Base-by-base conservation (phyloP, 108 stramenopile species). In the Cyclotella distinguenda region DNA sequence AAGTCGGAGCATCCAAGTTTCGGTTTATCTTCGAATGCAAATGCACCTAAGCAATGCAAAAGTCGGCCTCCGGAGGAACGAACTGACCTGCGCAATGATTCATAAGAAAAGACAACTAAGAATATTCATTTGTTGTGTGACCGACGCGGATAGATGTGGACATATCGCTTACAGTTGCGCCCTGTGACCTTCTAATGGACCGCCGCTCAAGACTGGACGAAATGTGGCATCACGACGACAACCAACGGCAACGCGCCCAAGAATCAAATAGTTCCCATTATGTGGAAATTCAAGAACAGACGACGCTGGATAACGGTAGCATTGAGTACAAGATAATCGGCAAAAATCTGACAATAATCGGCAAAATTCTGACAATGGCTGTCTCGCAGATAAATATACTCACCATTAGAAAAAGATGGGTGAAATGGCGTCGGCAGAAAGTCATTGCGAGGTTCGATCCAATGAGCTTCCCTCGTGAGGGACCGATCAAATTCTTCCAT, bases 11-110 rank as follows among this genome's bases (percentile, higher is more conserved):
- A 66, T n/a, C 66, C 66, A 42, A 75, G 32, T 26, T 66, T 60
- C 43, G 74, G 74, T 46, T 75, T 75, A 30, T 62, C 60, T 36
- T 75, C 74, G 31, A 75, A 75, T 8, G 45, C 74, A 62, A 75
- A 75, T 13, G 67, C 67, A 40, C 74, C 74, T 11, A 75, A 43
- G 4, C 66, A 64, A 40, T 75, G 74, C 15, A 75, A 44, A 27
- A 75, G 28, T 21, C 74, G 58, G 0, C 74, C 74, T 18, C 74
- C 74, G 15, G 65, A 65, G 23, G 74, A 75, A 28, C 66, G 53
- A 5, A 75, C 48, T 11, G 74, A 75, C 47, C 47, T 48, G 1
- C n/a, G n/a, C 1, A 48, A 21, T 48, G 2, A 2, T 16, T 42
- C 40, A 42, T 42, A 13, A 42, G 16, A 42, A 13, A n/a, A n/a